Base-by-base conservation (phyloP, 2,329 filamentous ascomycete species). In the Exophiala dermatitidis region DNA sequence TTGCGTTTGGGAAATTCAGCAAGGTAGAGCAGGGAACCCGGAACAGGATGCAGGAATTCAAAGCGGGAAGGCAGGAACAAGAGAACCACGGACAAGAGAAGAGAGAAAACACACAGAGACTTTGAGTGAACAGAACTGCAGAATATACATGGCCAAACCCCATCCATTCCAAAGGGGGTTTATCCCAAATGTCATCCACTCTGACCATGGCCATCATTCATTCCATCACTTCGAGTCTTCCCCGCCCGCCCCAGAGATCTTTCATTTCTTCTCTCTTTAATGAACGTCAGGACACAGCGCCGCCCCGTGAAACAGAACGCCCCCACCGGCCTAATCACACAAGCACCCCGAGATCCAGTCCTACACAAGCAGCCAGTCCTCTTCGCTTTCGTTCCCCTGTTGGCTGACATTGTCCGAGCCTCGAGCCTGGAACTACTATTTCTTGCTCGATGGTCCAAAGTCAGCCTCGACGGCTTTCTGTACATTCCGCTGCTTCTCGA, bases 401-500 rank as follows among this genome's bases (percentile, higher is more conserved):
- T 36, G 38, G 33, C 31, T 9, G 4, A 41, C 19, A 37, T 38
- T 36, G 38, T 31, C 31, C 19, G 4, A 41, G 3, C n/a, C 12
- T 41, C 31, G 33, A 31, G 48, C 41, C 38, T 48, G 50, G 46
- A 34, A 26, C 31, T 46, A 36, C 50, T 57, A 58, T 57, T 57
- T 57, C 50, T 57, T 57, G 47, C 46, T 57, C 8, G 56, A 56
- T 19, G 71, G 69, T 46, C 81, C 80, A 71, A 83, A 84, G 68
- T 84, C 81, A 47, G 77, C 78, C 63, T 85, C 82, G 48, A 79
- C 74, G 53, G 78, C 71, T 71, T 88, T 88, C 73, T 85, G 85
- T 7, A 52, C 53, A 50, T 91, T 88, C 74, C 93, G 94, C 64
- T 87, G 82, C 36, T 83, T 80, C 75, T 95, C 95, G 75, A 95